Percentiles rank a stretch among this genome's conserved stretches.
Conservation (phyloP, 2,329 filamentous ascomycete genomes). For the Neonectria coccinea region DNA sequence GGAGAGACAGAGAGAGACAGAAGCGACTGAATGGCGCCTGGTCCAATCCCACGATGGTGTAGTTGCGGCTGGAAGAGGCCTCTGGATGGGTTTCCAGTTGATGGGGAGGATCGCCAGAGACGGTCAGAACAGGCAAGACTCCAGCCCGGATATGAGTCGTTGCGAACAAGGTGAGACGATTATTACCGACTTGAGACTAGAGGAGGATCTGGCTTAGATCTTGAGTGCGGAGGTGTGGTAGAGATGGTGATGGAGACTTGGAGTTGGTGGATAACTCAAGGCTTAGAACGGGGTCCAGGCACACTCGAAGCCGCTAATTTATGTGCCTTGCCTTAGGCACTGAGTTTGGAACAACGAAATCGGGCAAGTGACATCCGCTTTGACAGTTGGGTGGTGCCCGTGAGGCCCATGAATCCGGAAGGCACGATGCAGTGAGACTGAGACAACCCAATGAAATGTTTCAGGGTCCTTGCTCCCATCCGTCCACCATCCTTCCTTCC, state of each 20-base stretch:
- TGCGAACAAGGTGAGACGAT: not conserved
- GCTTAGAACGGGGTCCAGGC: too few species aligned
- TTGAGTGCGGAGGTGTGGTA: not conserved
- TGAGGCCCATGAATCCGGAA: slow-evolving; percentile 5
- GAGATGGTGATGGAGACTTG: not conserved
- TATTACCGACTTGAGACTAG: slow-evolving; percentile 4
- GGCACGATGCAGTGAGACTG: slow-evolving; percentile 4
- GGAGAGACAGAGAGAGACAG: not conserved
- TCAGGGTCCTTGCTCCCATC: not conserved
- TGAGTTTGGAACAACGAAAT: not conserved
- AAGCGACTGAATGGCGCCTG: not conserved
- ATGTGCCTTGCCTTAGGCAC: too few species aligned
- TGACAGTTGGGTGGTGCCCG: not conserved
- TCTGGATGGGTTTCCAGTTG: not conserved
- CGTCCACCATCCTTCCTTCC: too few species aligned
- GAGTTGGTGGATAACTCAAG: not conserved
- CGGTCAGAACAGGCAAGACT: not conserved
- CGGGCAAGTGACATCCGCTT: slow-evolving; percentile 3
- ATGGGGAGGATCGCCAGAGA: not conserved
- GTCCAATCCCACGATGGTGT: not conserved
- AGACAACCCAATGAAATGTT: not conserved
- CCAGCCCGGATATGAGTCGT: not conserved
- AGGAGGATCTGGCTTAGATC: not conserved
- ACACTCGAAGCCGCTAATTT: too few species aligned
- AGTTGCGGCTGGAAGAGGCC: not conserved